Percentiles rank a stretch among this genome's conserved stretches.
Evolutionary conservation across 805 yeast species (phyloP).

Genomic region (Danielozyma ontarioensis): DNA sequence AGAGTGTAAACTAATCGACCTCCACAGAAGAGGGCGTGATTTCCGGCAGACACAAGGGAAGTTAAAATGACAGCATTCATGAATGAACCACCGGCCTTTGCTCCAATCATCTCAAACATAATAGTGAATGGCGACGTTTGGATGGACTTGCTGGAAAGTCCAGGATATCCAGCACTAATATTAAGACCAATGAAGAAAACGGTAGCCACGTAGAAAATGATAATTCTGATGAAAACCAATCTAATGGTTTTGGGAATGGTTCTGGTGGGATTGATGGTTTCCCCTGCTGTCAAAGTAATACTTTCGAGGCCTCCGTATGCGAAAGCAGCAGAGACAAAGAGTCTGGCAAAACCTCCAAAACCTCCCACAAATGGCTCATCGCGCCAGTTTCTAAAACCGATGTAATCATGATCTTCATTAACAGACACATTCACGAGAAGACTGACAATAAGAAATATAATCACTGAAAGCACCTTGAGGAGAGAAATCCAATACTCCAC

Average conservation of each 20-base stretch:
- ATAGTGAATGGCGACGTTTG: conserved; percentile 39
- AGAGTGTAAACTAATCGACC: conserved; percentile 45
- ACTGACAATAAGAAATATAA: conserved; percentile 52
- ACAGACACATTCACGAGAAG: conserved; percentile 57
- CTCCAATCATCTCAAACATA: conserved; percentile 39
- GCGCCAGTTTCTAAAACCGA: conserved; percentile 40
- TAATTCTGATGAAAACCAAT: conserved; percentile 27
- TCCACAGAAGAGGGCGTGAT: conserved; percentile 50
- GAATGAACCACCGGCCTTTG: conserved; percentile 36
- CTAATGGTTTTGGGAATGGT: conserved; percentile 26
- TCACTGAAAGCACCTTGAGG: conserved; percentile 45
- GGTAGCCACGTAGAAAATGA: conserved; percentile 31
- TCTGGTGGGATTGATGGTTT: conserved; percentile 24
- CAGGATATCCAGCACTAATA: conserved; percentile 34
- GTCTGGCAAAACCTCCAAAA: conserved; percentile 46
- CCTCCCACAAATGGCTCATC: conserved; percentile 53
- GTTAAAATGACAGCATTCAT: conserved; percentile 54
- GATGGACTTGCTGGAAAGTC: conserved; percentile 20
- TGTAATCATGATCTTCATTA: conserved; percentile 37
- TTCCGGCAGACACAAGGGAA: conserved; percentile 51
- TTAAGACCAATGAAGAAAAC: conserved; percentile 39
- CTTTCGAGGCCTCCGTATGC: conserved; percentile 48
- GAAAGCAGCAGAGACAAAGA: conserved; percentile 49
- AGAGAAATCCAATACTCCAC: conserved; percentile 35
- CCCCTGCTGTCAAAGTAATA: conserved; percentile 30